phyloP scores from a whole-genome alignment of 192 early-diverging fungal species.

The Podila minutissima region DNA sequence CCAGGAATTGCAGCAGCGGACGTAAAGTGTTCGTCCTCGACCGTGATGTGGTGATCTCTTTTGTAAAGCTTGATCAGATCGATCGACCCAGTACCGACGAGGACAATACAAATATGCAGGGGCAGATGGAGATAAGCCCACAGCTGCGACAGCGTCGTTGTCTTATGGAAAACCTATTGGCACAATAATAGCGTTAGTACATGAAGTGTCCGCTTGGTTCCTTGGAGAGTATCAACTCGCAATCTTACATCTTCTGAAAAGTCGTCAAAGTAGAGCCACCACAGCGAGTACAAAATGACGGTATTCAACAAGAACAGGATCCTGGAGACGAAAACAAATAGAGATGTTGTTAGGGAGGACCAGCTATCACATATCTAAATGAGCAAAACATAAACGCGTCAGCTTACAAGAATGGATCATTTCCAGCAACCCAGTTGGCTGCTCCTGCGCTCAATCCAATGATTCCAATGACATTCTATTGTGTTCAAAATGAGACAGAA shows the following conservation, averaged over 20 bases:
- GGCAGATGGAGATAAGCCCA: constrained; percentile 62
- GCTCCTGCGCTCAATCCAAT: constrained; percentile 29
- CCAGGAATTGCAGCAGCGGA: neutral
- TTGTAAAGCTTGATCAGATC: constrained; percentile 44
- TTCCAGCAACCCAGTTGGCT: constrained; percentile 11
- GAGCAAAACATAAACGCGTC: neutral
- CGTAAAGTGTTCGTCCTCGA: neutral
- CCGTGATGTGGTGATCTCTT: constrained; percentile 23
- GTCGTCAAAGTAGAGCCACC: constrained; percentile 65
- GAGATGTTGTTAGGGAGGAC: neutral
- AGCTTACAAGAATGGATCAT: constrained; percentile 21
- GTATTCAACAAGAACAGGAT: constrained; percentile 22
- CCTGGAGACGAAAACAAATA: neutral
- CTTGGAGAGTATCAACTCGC: too few relatives aligned
- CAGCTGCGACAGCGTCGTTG: constrained; percentile 41
- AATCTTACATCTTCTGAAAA: constrained; percentile 57
- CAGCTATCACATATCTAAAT: neutral
- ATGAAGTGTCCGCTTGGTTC: neutral
- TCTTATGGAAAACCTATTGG: constrained; percentile 31
- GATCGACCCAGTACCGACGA: constrained; percentile 51
- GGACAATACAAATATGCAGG: constrained; percentile 55
- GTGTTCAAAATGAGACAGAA: neutral
- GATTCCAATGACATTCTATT: constrained; percentile 35
- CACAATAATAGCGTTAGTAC: neutral
- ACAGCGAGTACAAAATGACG: constrained; percentile 56